Conservation (phyloP, 1,284 basidiomycete species). For the Uromyces viciae-fabae region DNA sequence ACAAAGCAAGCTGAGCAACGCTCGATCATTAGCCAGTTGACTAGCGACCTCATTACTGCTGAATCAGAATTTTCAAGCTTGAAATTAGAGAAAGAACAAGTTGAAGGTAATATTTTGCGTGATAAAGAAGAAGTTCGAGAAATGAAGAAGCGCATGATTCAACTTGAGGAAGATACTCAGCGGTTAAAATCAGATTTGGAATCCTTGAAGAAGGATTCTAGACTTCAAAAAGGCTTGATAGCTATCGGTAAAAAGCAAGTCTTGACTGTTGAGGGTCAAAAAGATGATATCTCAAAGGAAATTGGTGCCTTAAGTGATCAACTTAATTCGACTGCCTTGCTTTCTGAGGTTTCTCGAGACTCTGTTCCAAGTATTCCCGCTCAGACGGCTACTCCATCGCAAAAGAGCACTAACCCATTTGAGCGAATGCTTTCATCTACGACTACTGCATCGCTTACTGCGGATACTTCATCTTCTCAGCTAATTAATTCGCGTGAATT, state of each 20-base stretch:
- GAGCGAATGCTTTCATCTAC: conserved; percentile 24
- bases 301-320: conserved; percentile 48
- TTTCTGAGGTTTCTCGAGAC: background rate
- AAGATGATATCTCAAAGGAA: conserved; percentile 69
- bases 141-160: conserved; percentile 76
- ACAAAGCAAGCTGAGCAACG: conserved; percentile 70
- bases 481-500: background rate
- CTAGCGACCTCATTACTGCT: conserved; percentile 77
- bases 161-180: conserved; percentile 72
- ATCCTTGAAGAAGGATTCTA: conserved; percentile 84
- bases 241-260: conserved; percentile 95
- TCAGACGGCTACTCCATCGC: background rate
- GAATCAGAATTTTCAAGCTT: conserved; percentile 89
- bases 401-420: conserved; percentile 40
- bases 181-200: conserved; percentile 72
- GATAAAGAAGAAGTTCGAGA: conserved; percentile 93
- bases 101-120: conserved; percentile 78
- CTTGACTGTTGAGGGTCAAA: conserved; percentile 73
- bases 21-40: conserved; percentile 69
- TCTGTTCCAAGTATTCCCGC: conserved; percentile 38
- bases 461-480: background rate
- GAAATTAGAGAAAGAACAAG: conserved; percentile 82
- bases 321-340: conserved; percentile 40
- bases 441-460: background rate
- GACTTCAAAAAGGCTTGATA: conserved; percentile 89